Base-by-base conservation (phyloP, 352 stramenopile species). In the Aphanomyces cochlioides region DNA sequence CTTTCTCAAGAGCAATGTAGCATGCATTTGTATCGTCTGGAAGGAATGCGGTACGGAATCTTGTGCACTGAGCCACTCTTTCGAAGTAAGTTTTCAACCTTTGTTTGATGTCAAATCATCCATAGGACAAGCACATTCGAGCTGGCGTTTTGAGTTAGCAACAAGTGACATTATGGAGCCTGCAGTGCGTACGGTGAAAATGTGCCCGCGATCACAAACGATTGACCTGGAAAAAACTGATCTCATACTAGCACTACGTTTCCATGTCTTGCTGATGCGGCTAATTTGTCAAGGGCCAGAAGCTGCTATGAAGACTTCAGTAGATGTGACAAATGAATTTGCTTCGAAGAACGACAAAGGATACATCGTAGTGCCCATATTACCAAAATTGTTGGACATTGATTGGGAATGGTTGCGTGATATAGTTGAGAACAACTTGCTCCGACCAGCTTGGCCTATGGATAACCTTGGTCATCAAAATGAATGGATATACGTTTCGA, bases 261-360 rank as follows among this genome's bases (percentile, higher is more conserved):
- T 93, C 59, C 87, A 95, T 69, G 74, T 93, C 38, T 72, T 90
- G 17, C 78, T 83, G 3, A 93, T 95, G 85, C 84, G 85, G 7
- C 76, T 95, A 0, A 83, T 75, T 34, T 93, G 87, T 45, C 92
- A 92, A 81, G 78, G 81, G 17, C 84, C 92, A 13, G 73, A 85
- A 48, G 84, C 91, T 19, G 87, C 82, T 5, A 72, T 90, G 65
- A 77, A 89, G 13, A 80, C 91, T 69, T 68, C 73, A 2, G 78
- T 73, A 34, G 79, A 87, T 39, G 76, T 92, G 3, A 91, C 83
- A 80, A 81, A 89, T 47, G 85, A 93, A 56, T 95, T 95, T 12
- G 92, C 87, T 0, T 79, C 90, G 67, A 81, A 90, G 68, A 95
- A 95, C 60, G 87, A 95, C 77, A 95, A 95, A 57, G 87, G 87